Conservation (phyloP, 371 early-diverging fungal species). For the Entomophthora muscae region DNA sequence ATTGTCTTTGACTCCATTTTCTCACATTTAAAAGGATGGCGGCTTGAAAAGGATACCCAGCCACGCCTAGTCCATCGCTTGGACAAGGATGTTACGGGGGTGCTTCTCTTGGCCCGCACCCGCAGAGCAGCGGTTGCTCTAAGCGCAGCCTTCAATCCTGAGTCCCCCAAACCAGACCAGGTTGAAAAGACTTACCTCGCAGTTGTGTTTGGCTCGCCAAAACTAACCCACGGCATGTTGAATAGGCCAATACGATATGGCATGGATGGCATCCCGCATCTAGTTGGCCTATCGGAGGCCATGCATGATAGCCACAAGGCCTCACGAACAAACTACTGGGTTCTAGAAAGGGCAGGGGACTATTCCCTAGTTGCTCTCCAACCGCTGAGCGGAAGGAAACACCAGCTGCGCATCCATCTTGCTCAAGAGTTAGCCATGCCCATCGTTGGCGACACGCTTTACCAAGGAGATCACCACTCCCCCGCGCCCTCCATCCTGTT, state of each 20-base stretch:
- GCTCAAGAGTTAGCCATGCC: not conserved
- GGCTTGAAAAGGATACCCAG: no score
- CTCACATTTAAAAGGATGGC: no score
- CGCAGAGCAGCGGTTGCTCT: not conserved
- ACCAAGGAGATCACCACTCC: not conserved
- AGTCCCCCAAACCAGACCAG: not conserved
- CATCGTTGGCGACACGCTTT: slow-evolving; percentile 2
- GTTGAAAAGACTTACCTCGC: not conserved
- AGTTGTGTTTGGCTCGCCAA: not conserved
- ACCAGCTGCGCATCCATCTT: slow-evolving; percentile 1
- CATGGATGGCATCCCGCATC: not conserved
- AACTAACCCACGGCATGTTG: not conserved
- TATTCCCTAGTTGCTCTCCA: not conserved
- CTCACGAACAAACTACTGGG: not conserved
- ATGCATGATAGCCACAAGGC: not conserved
- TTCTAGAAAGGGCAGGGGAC: not conserved
- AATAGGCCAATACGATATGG: not conserved
- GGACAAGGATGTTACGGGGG: slow-evolving; percentile 7
- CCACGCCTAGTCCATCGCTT: slow-evolving; percentile 5
- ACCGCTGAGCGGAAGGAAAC: slow-evolving; percentile 2
- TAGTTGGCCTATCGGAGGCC: not conserved
- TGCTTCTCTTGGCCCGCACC: not conserved
- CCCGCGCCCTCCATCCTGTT: not conserved
- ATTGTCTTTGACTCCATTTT: no score
- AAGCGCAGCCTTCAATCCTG: not conserved